These are phyloP conservation scores for Hanseniaspora osmophila DNA, from an alignment of 805 yeast species.

Conservation along the genomic window DNA sequence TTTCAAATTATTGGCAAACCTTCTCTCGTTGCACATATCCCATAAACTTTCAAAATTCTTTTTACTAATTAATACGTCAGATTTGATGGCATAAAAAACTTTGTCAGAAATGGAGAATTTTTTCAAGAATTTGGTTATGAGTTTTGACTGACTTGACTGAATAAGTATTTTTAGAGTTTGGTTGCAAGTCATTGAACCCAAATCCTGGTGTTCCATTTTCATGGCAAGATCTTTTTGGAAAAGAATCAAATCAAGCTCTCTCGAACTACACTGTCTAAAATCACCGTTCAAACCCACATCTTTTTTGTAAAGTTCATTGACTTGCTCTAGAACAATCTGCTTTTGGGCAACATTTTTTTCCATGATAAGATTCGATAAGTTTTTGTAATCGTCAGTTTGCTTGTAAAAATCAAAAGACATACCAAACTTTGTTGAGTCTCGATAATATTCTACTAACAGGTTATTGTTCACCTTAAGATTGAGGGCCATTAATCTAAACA, in stretches of 20 bases:
- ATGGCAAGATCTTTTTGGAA: slow-evolving; percentile 32
- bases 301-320: slow-evolving; percentile 18
- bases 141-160: slow-evolving; percentile 32
- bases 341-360: slow-evolving; percentile 21
- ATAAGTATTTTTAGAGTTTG: slow-evolving; percentile 36
- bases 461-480: slow-evolving; percentile 22
- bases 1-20: slow-evolving; percentile 59
- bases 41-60: slow-evolving; percentile 44
- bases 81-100: slow-evolving; percentile 39
- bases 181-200: slow-evolving; percentile 30
- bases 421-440: slow-evolving; percentile 10
- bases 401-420: slow-evolving; percentile 41
- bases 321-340: slow-evolving; percentile 22
- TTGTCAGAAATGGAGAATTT: slow-evolving; percentile 44
- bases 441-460: slow-evolving; percentile 9
- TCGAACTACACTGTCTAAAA: slow-evolving; percentile 22
- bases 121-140: slow-evolving; percentile 34
- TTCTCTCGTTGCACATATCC: slow-evolving; percentile 35
- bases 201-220: slow-evolving; percentile 25
- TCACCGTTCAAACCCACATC: slow-evolving; percentile 9
- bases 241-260: slow-evolving; percentile 30
- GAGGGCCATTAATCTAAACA: slow-evolving; percentile 45
- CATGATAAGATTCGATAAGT: slow-evolving; percentile 30
- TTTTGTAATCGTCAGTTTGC: slow-evolving; percentile 46
- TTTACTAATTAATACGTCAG: slow-evolving; percentile 32